These are phyloP conservation scores for Monascus purpureus DNA, from an alignment of 495 filamentous ascomycete genomes.

Conservation along the genomic window DNA sequence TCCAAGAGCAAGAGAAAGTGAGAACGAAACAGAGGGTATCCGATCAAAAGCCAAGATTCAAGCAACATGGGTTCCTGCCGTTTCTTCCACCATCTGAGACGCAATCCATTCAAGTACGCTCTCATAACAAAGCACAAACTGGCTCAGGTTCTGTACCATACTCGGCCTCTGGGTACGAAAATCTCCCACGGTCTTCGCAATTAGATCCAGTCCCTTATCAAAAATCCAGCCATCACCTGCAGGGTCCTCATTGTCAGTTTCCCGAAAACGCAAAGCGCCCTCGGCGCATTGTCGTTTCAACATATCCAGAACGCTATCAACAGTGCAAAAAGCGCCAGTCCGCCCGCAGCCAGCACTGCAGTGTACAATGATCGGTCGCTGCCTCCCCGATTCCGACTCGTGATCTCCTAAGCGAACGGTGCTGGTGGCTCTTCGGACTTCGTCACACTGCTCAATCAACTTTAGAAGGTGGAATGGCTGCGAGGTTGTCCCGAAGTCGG, in stretches of 20 bases:
- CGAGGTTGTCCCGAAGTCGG: constrained; percentile 89
- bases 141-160: constrained; percentile 93
- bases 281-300: constrained; percentile 58
- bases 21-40: not conserved
- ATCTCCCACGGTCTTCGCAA: constrained; percentile 76
- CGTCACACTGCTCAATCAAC: constrained; percentile 73
- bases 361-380: constrained; percentile 75
- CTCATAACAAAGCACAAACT: constrained; percentile 95
- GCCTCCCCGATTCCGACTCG: constrained; percentile 40
- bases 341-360: constrained; percentile 92
- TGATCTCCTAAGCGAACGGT: constrained; percentile 18
- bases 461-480: constrained; percentile 74
- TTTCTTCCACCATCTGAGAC: constrained; percentile 24
- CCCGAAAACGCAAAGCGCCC: constrained; percentile 3
- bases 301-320: constrained; percentile 90
- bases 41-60: not conserved
- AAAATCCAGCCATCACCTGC: constrained; percentile 37
- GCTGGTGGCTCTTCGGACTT: constrained; percentile 23
- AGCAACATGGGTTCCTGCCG: not conserved
- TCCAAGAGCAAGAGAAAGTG: no score
- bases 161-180: constrained; percentile 78
- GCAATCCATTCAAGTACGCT: constrained; percentile 81
- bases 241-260: constrained; percentile 23
- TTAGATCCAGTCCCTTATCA: constrained; percentile 54
- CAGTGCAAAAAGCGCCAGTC: constrained; percentile 91